Evolutionary conservation across 2,329 filamentous ascomycete species (phyloP), one percentile per base, ranked within the genome.

Genomic region (Immersiporthe knoxdaviesiana): DNA sequence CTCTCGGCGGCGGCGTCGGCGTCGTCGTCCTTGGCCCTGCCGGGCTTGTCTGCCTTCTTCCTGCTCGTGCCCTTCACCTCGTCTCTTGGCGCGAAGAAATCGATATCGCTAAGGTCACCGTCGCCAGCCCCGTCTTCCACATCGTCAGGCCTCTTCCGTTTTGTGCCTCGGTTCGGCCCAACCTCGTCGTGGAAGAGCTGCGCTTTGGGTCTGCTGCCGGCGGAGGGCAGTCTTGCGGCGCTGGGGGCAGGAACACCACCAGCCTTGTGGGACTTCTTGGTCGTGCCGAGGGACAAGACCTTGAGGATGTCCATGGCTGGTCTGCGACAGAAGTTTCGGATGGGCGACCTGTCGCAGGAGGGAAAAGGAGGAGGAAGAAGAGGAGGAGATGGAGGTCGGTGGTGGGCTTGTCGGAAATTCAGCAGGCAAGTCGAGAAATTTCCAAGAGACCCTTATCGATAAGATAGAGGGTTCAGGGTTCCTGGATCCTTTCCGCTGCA

Each of bases 251-350:
- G 76, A n/a, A n/a, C n/a, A 7, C 77, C 71, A 24, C 76, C 74
- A 14, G 75, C 71, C 63, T 80, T 83, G 68, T 81, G 83, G 6
- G 81, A 76, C 18, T 83, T 81, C 74, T 83, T 83, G 71, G 91
- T 92, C 3, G 88, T 89, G 68, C 90, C 90, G 64, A 91, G 86
- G 47, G 91, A 92, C 70, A 94, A 82, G 41, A 94, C 81, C 75
- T 90, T 92, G 76, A 93, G 83, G 67, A 93, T 89, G 79, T 94
- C 91, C 90, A 92, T 92, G 68, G 67, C 44, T 47, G 44, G 2
- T 47, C 32, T 54, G 35, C 39, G 47, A 35, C n/a, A 44, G 41
- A 27, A 12, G 39, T 7, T 41, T 24, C 14, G 16, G 3, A 18
- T 11, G 39, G n/a, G 12, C n/a, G 63, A 50, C 30, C 50, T 59